A percentile compares a stretch with the other conserved stretches of the same genome.
Evolutionary conservation across 2,329 filamentous ascomycete genomes (phyloP).

Genomic region (Cytospora leucostoma): DNA sequence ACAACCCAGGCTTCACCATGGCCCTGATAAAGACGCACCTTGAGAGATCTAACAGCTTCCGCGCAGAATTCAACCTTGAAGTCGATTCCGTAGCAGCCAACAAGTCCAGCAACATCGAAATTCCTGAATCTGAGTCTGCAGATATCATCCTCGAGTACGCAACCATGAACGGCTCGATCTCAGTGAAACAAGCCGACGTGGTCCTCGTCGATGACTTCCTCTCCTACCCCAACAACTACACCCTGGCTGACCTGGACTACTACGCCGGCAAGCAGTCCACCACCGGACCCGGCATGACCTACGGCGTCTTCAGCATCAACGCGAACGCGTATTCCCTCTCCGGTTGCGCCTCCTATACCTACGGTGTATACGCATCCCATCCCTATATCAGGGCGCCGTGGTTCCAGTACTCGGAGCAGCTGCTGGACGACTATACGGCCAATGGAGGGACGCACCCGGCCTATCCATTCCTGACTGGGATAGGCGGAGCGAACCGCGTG

Average conservation of each 20-base stretch:
- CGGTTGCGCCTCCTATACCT: slow-evolving; percentile 23
- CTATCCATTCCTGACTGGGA: slow-evolving; percentile 23
- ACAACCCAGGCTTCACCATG: slow-evolving; percentile 71
- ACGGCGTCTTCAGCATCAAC: slow-evolving; percentile 26
- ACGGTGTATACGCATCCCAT: slow-evolving; percentile 20
- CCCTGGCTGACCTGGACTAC: slow-evolving; percentile 23
- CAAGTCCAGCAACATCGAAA: slow-evolving; percentile 5
- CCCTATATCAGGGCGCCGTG: slow-evolving; percentile 23
- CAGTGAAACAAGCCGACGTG: slow-evolving; percentile 26
- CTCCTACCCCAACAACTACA: slow-evolving; percentile 21
- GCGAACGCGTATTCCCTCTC: slow-evolving; percentile 24
- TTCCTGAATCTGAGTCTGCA: slow-evolving; percentile 29
- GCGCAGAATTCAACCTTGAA: slow-evolving; percentile 54
- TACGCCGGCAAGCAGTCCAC: slow-evolving; percentile 24
- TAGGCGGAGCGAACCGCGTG: slow-evolving; percentile 24
- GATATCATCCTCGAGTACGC: slow-evolving; percentile 65
- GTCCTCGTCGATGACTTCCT: slow-evolving; percentile 27
- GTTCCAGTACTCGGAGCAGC: slow-evolving; percentile 28
- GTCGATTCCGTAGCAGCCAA: slow-evolving; percentile 42
- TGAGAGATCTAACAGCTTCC: slow-evolving; percentile 58
- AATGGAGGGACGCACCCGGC: slow-evolving; percentile 26
- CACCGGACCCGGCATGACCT: slow-evolving; percentile 24
- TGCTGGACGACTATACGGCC: slow-evolving; percentile 22
- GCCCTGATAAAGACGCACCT: slow-evolving; percentile 59
- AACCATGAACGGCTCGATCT: slow-evolving; percentile 63